Evolutionary conservation across 2,329 filamentous ascomycete genomes (phyloP).

Genomic region (Trichoderma polysporum): DNA sequence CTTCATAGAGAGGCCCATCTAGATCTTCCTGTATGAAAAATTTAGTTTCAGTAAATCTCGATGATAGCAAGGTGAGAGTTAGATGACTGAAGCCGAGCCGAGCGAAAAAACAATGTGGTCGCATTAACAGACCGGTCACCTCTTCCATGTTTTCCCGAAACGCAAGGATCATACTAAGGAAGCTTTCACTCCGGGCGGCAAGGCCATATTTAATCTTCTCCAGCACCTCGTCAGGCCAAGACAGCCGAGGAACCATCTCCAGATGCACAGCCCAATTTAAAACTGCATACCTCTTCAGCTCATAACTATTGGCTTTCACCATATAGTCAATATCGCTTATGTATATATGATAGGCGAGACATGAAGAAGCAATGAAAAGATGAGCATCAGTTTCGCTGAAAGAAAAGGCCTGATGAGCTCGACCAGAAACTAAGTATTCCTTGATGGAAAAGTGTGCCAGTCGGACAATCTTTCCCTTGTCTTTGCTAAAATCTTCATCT

Average conservation of each 20-base stretch:
- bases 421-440: slow-evolving; percentile 11
- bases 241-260: not conserved
- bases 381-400: not conserved
- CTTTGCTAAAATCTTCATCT: too few species aligned
- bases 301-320: not conserved
- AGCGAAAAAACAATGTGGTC: not conserved
- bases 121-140: not conserved
- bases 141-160: too few species aligned
- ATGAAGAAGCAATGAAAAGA: not conserved
- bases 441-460: slow-evolving; percentile 18
- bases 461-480: too few species aligned
- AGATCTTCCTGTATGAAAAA: not conserved
- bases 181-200: not conserved
- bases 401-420: not conserved
- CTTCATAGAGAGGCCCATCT: not conserved
- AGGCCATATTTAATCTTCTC: not conserved
- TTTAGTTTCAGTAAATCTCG: not conserved
- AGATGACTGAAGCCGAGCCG: not conserved
- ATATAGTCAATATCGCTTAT: not conserved
- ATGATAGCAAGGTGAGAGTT: not conserved
- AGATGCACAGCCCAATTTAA: not conserved
- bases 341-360: not conserved
- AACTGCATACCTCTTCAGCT: not conserved
- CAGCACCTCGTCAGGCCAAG: not conserved
- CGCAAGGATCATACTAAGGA: not conserved